phyloP scores from a whole-genome alignment of 371 early-diverging fungal species.

The Neoconidiobolus thromboides region DNA sequence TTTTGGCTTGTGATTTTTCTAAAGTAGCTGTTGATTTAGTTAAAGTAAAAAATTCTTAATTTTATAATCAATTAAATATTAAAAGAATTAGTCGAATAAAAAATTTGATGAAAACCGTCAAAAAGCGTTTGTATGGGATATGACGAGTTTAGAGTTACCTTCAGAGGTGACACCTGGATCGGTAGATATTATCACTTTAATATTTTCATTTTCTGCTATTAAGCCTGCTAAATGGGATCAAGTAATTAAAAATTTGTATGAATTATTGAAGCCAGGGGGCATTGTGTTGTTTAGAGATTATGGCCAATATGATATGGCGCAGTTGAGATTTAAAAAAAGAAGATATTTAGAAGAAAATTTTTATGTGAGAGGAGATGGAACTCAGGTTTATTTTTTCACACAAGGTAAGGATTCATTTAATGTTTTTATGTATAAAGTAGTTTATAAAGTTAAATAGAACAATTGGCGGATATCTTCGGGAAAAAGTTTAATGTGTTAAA shows the following conservation, averaged over 20 bases:
- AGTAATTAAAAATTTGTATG: conserved; percentile 42
- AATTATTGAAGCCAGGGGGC: conserved; percentile 54
- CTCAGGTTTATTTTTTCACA: conserved; percentile 27
- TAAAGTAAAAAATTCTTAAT: conserved; percentile 15
- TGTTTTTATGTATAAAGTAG: no score
- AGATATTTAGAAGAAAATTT: conserved; percentile 59
- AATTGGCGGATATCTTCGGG: conserved; percentile 30
- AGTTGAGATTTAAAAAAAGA: conserved; percentile 61
- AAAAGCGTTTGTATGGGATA: conserved; percentile 65
- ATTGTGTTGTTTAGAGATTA: conserved; percentile 73
- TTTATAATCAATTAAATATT: background rate
- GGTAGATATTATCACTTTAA: conserved; percentile 54
- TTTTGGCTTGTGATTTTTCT: conserved; percentile 75
- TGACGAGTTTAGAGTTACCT: conserved; percentile 42
- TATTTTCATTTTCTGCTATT: conserved; percentile 72
- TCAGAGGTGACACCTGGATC: conserved; percentile 32
- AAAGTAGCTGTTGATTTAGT: conserved; percentile 59
- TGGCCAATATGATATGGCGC: conserved; percentile 72
- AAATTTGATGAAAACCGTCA: conserved; percentile 39
- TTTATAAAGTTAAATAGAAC: conserved; percentile 9
- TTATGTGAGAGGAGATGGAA: conserved; percentile 82
- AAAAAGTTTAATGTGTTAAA: conserved; percentile 46
- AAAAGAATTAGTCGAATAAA: background rate
- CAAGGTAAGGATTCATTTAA: no score
- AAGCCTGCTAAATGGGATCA: conserved; percentile 56